phyloP scores from a whole-genome alignment of 1,284 basidiomycete species.

The Cryptococcus wingfieldii region DNA sequence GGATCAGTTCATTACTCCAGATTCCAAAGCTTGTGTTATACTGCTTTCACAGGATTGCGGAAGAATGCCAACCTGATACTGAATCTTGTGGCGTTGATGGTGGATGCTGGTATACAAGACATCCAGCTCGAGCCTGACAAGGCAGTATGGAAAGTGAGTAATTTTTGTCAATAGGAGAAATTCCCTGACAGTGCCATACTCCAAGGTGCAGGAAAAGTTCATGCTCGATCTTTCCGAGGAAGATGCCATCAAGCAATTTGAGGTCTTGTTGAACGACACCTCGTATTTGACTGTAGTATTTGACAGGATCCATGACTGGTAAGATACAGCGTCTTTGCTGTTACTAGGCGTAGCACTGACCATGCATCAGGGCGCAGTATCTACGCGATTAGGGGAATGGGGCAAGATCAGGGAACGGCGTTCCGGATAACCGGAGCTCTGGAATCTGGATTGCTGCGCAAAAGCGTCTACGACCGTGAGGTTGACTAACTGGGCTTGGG shows the following conservation, averaged over 20 bases:
- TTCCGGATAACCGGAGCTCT: no score
- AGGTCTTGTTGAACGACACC: conserved; percentile 87
- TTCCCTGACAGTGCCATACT: conserved; percentile 24
- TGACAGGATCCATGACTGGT: conserved; percentile 71
- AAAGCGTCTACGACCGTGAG: no score
- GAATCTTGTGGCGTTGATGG: conserved; percentile 94
- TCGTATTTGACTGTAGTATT: conserved; percentile 90
- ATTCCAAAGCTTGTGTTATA: conserved; percentile 95
- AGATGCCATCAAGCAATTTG: conserved; percentile 95
- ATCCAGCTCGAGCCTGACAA: conserved; percentile 73
- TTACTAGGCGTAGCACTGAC: neutral
- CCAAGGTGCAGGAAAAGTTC: conserved; percentile 96
- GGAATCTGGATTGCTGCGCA: no score
- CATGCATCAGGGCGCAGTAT: conserved; percentile 40
- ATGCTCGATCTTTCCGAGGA: conserved; percentile 88
- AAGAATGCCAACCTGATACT: conserved; percentile 98
- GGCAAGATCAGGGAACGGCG: no score
- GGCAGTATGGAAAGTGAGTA: conserved; percentile 55
- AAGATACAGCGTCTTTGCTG: neutral
- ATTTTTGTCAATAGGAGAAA: neutral
- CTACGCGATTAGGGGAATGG: conserved; percentile 32
- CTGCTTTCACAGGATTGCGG: conserved; percentile 88
- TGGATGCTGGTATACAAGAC: conserved; percentile 95
- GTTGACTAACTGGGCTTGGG: no score
- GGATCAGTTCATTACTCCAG: conserved; percentile 84